Evolutionary conservation across 2,329 filamentous ascomycete genomes (phyloP), one percentile per base, ranked within the genome.

Genomic region (Ophiostoma himal-ulmi): DNA sequence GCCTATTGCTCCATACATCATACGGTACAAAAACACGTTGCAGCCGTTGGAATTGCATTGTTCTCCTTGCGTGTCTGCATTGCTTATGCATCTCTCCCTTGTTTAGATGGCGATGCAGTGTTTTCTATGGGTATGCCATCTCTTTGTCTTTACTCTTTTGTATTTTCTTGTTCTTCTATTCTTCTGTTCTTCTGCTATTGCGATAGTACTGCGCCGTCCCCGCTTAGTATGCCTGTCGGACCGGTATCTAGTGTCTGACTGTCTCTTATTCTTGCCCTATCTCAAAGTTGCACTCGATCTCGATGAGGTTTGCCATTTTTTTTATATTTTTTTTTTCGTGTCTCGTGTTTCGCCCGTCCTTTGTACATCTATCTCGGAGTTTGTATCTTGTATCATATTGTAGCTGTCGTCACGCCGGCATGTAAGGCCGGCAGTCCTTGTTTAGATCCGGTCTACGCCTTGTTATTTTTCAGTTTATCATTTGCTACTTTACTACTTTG

Each of bases 41-140:
- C 52, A 57, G 52, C 52, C 52, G 52, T 57, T 57, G 52, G 52
- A 26, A 57, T 57, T 57, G 52, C 52, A 57, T 57, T 57, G 52
- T 57, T 57, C 52, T 57, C 52, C 52, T 57, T 57, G 52, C 52
- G 52, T 57, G 22, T 57, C 52, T 26, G 8, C 52, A 57, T 57
- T 57, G 52, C 52, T 57, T 57, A 8, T 57, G 52, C 52, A 48
- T 39, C 3, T 57, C 52, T 57, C 52, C 52, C 52, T 57, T 57
- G 17, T 22, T 26, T 57, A 10, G 52, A 57, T 57, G 22, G 52
- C 52, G 17, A 57, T 57, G 22, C 52, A 26, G 22, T 57, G 52
- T 8, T 57, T 57, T 57, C 52, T 57, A 30, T 26, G 52, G 52
- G 52, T 57, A n/a, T 57, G 52, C 52, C 52, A 57, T 57, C 8